Percentiles rank a stretch among this genome's conserved stretches.
Conservation (phyloP, 2,329 filamentous ascomycete genomes). For the Chaetothyriales sp. region DNA sequence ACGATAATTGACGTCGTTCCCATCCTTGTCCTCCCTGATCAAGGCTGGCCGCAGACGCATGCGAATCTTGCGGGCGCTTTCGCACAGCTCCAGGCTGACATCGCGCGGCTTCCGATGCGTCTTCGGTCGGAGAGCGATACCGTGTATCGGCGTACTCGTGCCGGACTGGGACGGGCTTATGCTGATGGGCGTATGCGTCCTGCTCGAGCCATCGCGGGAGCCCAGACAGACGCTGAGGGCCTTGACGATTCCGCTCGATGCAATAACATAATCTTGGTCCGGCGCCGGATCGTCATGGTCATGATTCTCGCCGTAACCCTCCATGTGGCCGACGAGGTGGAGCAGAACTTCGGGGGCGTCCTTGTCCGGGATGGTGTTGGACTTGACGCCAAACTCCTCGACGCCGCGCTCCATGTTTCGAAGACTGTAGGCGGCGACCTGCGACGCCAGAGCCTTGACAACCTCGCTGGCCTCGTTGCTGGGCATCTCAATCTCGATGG, state of each 20-base stretch:
- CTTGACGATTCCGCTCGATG: slow-evolving; percentile 87
- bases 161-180: slow-evolving; percentile 34
- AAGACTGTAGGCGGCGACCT: slow-evolving; percentile 87
- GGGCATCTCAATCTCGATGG: slow-evolving; percentile 83
- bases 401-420: slow-evolving; percentile 76
- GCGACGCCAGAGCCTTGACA: slow-evolving; percentile 79
- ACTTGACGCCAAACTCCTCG: slow-evolving; percentile 38
- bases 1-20: slow-evolving; percentile 65
- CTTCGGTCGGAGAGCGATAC: slow-evolving; percentile 27
- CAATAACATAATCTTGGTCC: slow-evolving; percentile 89
- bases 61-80: slow-evolving; percentile 78
- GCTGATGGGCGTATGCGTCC: slow-evolving; percentile 21
- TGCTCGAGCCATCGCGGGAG: slow-evolving; percentile 47
- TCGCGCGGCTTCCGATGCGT: slow-evolving; percentile 60
- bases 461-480: slow-evolving; percentile 69
- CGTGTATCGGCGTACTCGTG: slow-evolving; percentile 37
- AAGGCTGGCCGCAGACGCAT: slow-evolving; percentile 69
- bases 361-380: slow-evolving; percentile 34
- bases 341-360: slow-evolving; percentile 70
- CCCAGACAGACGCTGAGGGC: slow-evolving; percentile 80
- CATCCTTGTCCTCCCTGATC: slow-evolving; percentile 53
- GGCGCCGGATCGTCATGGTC: slow-evolving; percentile 56
- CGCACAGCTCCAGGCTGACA: slow-evolving; percentile 80
- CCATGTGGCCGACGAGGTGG: slow-evolving; percentile 64
- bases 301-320: slow-evolving; percentile 34